A percentile compares a stretch with the other conserved stretches of the same genome.
These are phyloP conservation scores for Carpinus viminea DNA, from an alignment of 306 rosid species.

Conservation along the genomic window DNA sequence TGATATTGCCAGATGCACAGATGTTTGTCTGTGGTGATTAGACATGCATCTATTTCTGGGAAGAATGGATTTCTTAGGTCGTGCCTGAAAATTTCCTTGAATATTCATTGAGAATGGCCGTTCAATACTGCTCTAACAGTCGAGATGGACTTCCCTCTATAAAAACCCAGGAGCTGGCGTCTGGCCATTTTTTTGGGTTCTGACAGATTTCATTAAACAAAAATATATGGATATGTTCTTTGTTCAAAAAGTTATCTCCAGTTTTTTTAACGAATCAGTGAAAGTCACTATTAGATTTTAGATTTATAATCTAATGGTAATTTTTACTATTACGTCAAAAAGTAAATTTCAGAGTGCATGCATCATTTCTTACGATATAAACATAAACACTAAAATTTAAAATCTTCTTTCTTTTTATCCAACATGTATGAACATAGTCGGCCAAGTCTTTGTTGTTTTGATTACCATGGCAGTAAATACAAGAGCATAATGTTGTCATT, in stretches of 20 bases:
- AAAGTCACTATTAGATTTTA: no score
- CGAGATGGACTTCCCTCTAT: neutral
- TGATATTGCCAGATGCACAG: neutral
- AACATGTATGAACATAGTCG: neutral
- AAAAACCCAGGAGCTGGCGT: neutral
- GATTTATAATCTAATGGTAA: no score
- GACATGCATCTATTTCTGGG: neutral
- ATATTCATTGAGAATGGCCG: neutral
- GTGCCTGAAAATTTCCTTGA: neutral
- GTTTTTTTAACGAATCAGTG: neutral
- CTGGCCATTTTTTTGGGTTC: neutral
- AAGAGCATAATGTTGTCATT: neutral
- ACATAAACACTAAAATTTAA: neutral
- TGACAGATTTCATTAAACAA: no score
- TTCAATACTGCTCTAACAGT: neutral
- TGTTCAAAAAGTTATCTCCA: neutral
- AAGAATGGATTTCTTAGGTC: neutral
- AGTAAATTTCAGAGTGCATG: no score
- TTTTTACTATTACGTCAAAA: no score
- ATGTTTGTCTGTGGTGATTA: neutral
- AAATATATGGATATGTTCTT: no score
- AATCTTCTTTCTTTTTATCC: neutral
- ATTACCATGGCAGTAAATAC: neutral
- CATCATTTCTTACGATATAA: neutral
- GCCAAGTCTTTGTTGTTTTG: no score